Evolutionary conservation across 2,329 filamentous ascomycete genomes (phyloP).

Genomic region (Ilyonectria mors-panacis): DNA sequence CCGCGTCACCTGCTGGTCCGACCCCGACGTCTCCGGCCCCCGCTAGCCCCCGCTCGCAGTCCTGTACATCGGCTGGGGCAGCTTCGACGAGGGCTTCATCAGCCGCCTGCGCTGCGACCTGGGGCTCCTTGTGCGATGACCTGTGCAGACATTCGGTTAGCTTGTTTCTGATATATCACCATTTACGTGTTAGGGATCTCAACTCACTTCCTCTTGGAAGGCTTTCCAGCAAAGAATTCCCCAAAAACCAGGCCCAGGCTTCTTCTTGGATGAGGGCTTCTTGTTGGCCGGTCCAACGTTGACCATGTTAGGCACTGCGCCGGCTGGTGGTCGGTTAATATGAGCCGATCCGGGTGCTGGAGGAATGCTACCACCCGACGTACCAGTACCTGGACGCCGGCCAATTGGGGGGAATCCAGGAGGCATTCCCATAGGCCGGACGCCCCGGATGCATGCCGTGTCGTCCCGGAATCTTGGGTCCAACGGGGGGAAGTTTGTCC

Average conservation of each 20-base stretch:
- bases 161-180: no score
- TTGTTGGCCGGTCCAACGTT: conserved; percentile 43
- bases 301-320: conserved; percentile 39
- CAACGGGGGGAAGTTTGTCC: conserved; percentile 57
- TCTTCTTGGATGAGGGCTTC: conserved; percentile 45
- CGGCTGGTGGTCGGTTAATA: background rate
- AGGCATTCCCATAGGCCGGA: conserved; percentile 30
- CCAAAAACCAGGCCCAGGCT: conserved; percentile 35
- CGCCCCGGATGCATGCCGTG: conserved; percentile 24
- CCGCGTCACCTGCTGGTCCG: conserved; percentile 81
- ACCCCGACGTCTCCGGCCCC: conserved; percentile 63
- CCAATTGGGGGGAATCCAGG: conserved; percentile 25
- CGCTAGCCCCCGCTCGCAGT: conserved; percentile 82
- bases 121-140: no score
- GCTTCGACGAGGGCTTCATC: conserved; percentile 86
- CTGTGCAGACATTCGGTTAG: no score
- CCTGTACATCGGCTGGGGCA: conserved; percentile 88
- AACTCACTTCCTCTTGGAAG: conserved; percentile 52
- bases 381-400: conserved; percentile 23
- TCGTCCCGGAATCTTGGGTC: conserved; percentile 38
- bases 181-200: no score
- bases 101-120: conserved; percentile 83
- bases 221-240: conserved; percentile 50
- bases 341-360: conserved; percentile 46
- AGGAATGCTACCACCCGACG: conserved; percentile 31